Percentiles rank a stretch among this genome's conserved stretches.
phyloP scores from a whole-genome alignment of 306 rosid genomes.

The Pyrus bretschneideri region DNA sequence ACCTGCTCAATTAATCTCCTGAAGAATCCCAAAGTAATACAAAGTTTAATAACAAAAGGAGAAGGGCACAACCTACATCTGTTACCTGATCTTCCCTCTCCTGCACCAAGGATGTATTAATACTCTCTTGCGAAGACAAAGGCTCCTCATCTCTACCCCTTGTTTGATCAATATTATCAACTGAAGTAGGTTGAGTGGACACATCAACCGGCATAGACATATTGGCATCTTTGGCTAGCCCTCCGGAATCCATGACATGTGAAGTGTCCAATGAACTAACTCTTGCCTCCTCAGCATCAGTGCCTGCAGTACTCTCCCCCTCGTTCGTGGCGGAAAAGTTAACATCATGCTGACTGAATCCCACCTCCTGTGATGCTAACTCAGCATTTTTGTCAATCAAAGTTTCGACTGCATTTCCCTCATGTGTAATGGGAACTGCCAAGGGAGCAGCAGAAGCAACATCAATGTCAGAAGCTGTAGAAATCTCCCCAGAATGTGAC shows the following conservation, averaged over 20 bases:
- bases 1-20: conserved; percentile 20
- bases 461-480: conserved; percentile 23
- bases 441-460: conserved; percentile 28
- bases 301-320: conserved; percentile 21
- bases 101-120: conserved; percentile 32
- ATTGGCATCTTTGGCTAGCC: conserved; percentile 18
- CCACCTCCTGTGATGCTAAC: conserved; percentile 26
- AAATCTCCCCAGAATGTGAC: conserved; percentile 32
- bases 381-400: conserved; percentile 27
- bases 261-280: conserved; percentile 22
- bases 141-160: conserved; percentile 22
- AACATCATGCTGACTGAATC: conserved; percentile 26
- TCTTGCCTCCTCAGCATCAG: conserved; percentile 21
- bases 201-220: conserved; percentile 21
- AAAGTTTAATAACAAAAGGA: conserved; percentile 27
- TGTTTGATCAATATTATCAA: conserved; percentile 19
- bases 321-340: conserved; percentile 23
- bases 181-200: conserved; percentile 20
- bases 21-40: conserved; percentile 2
- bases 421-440: conserved; percentile 13
- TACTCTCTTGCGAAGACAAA: conserved; percentile 12
- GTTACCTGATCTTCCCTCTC: conserved; percentile 81
- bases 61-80: conserved; percentile 91
- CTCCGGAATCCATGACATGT: conserved; percentile 30
- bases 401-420: conserved; percentile 15